Evolutionary conservation across 805 yeast species (phyloP), one percentile per base, ranked within the genome.

Genomic region (Metschnikowia vanudenii): DNA sequence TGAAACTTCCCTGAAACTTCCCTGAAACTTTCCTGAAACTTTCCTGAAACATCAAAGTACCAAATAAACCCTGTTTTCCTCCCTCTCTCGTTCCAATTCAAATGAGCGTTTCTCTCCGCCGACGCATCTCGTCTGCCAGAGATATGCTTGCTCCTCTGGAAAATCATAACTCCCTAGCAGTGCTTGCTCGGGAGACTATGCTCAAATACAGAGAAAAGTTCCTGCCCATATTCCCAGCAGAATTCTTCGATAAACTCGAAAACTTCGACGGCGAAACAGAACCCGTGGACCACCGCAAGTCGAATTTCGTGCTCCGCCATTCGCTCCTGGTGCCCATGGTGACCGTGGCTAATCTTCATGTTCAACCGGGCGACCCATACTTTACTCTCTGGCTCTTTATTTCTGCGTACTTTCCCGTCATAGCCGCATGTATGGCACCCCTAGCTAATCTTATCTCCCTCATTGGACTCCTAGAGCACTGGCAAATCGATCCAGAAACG

Each of bases 401-500:
- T 0, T 81, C 91, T 3, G 76, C 85, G 2, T 82, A 82, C 54
- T 75, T 88, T 52, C 96, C 96, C 0, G 74, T 88, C 20, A 60
- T 84, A 7, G 82, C 91, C 1, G 89, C 92, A 3, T 85, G 92
- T 54, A 57, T 83, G 31, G 95, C 94, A 0, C 96, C 96, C 0
- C 56, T 88, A 22, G 82, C 92, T 6, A 87, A 87, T 55, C 76
- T 86, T 74, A 74, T 82, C 35, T 84, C 92, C 0, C 70, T 86
- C 4, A 81, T 85, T 1, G 88, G 91, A 5, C 72, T 87, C 13
- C 80, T 82, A 0, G 83, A 85, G 46, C 72, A 75, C 39, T 88
- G 96, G 96, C 62, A 84, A 42, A 37, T 58, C 4, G 60, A 63
- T 19, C 59, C 53, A 3, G 52, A 51, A 3, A 52, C 61, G 0